phyloP scores from a whole-genome alignment of 2,329 filamentous ascomycete genomes.

The Dothidotthia symphoricarpi region DNA sequence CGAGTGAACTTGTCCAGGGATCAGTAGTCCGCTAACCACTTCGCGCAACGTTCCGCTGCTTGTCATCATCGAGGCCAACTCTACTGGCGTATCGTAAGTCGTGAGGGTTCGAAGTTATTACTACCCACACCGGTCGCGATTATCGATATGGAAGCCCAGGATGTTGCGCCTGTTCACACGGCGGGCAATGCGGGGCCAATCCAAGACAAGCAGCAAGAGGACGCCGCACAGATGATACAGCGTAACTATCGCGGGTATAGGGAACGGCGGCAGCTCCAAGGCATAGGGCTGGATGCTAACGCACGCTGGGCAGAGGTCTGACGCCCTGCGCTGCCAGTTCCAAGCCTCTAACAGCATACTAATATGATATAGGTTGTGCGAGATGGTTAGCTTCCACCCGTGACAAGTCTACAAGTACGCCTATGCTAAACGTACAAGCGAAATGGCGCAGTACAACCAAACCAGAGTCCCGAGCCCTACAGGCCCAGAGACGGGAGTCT shows the following conservation, averaged over 20 bases:
- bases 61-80: too few relatives aligned
- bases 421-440: conserved; percentile 43
- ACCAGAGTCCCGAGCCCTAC: conserved; percentile 44
- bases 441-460: conserved; percentile 54
- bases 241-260: conserved; percentile 77
- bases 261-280: conserved; percentile 66
- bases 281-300: conserved; percentile 66
- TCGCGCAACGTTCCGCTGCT: too few relatives aligned
- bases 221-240: conserved; percentile 42
- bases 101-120: too few relatives aligned
- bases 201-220: conserved; percentile 21
- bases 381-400: conserved; percentile 42
- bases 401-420: conserved; percentile 5
- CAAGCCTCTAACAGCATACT: background rate
- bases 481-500: conserved; percentile 18
- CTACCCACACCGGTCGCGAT: too few relatives aligned
- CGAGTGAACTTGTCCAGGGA: too few relatives aligned
- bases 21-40: too few relatives aligned
- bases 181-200: background rate
- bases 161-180: conserved; percentile 6
- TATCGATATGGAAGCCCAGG: conserved; percentile 2
- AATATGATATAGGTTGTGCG: conserved; percentile 48
- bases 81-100: too few relatives aligned
- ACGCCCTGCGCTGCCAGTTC: conserved; percentile 4
- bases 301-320: conserved; percentile 70